These are phyloP conservation scores for Chalciporus sp. DNA, from an alignment of 1,284 basidiomycete genomes.

Conservation along the genomic window DNA sequence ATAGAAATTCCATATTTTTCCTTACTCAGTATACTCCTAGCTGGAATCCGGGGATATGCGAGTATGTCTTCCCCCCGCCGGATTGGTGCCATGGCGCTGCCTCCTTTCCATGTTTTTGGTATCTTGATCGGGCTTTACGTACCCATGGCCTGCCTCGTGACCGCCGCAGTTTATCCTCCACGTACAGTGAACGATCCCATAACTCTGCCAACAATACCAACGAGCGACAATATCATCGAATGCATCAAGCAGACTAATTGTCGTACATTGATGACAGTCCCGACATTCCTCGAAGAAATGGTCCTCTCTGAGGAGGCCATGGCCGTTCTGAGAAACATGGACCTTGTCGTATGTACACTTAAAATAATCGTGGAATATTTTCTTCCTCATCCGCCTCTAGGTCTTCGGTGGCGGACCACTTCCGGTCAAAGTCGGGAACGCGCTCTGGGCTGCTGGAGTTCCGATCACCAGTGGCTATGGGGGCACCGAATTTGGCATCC, in stretches of 20 bases:
- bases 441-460: conserved; percentile 25
- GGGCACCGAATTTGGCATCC: conserved; percentile 31
- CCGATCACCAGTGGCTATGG: conserved; percentile 21
- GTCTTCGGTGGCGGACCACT: conserved; percentile 29
- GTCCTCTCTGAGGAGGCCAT: conserved; percentile 7
- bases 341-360: conserved; percentile 18
- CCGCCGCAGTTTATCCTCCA: conserved; percentile 20
- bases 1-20: not conserved
- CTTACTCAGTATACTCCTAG: conserved; percentile 7
- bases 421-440: conserved; percentile 23
- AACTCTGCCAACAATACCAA: conserved; percentile 21
- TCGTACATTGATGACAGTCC: conserved; percentile 22
- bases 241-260: conserved; percentile 3
- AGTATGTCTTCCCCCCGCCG: conserved; percentile 17
- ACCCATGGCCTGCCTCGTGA: conserved; percentile 10
- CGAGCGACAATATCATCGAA: conserved; percentile 18
- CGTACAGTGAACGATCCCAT: conserved; percentile 9
- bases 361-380: no score
- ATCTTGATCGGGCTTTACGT: conserved; percentile 18
- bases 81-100: conserved; percentile 26
- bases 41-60: not conserved
- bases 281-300: conserved; percentile 26
- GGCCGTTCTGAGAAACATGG: conserved; percentile 13
- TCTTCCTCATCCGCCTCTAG: conserved; percentile 7
- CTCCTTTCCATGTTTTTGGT: conserved; percentile 30